A percentile compares a stretch with the other conserved stretches of the same genome.
phyloP scores from a whole-genome alignment of 805 yeast species.

The Cyberlindnera mrakii region DNA sequence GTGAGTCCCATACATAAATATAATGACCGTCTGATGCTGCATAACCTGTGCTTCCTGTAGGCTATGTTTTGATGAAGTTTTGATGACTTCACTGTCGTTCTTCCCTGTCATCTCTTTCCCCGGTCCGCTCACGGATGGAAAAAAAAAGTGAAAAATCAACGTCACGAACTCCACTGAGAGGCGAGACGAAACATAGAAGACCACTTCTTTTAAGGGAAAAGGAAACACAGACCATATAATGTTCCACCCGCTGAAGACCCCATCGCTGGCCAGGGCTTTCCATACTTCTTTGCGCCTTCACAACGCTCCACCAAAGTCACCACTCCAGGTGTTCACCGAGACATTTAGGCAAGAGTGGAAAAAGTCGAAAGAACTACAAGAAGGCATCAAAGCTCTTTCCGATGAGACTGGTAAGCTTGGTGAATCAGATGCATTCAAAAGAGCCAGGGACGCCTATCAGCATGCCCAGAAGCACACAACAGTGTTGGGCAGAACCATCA shows the following conservation, averaged over 20 bases:
- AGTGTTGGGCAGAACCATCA: conserved; percentile 66
- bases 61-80: background rate
- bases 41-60: no score
- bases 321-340: conserved; percentile 87
- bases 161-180: background rate
- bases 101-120: background rate
- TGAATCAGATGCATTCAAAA: conserved; percentile 88
- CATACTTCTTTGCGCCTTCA: conserved; percentile 13
- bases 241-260: background rate
- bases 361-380: conserved; percentile 83
- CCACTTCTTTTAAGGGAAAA: background rate
- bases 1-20: background rate
- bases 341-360: conserved; percentile 90
- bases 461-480: conserved; percentile 70
- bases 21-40: background rate
- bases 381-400: conserved; percentile 87
- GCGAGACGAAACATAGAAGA: background rate
- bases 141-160: conserved; percentile 2
- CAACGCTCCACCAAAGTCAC: conserved; percentile 49
- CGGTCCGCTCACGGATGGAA: background rate
- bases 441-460: conserved; percentile 88
- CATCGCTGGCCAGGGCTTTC: conserved; percentile 17
- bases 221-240: background rate
- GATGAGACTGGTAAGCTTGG: conserved; percentile 94
- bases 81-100: no score